Evolutionary conservation across 192 early-diverging fungal genomes (phyloP).

Genomic region (Backusella sp.): DNA sequence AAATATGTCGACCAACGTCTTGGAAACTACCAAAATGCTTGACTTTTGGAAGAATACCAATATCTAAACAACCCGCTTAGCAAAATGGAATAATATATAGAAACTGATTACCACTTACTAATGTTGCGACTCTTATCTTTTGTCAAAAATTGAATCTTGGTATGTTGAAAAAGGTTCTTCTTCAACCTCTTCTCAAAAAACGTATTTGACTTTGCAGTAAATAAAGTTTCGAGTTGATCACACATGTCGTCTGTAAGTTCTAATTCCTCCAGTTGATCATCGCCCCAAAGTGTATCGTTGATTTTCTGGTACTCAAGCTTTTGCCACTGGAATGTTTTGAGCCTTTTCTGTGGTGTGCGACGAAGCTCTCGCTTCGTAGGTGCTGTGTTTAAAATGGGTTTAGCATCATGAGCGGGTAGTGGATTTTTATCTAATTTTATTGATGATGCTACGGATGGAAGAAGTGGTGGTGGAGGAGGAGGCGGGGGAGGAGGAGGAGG

Average conservation of each 20-base stretch:
- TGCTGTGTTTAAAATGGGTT: neutral
- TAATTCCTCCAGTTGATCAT: neutral
- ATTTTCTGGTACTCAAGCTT: constrained; percentile 4
- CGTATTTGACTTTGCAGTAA: constrained; percentile 58
- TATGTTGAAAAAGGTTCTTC: constrained; percentile 42
- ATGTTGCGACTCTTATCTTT: constrained; percentile 64
- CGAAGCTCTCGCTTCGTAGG: neutral
- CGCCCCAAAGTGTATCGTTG: neutral
- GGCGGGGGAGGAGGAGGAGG: neutral
- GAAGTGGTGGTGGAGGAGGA: neutral
- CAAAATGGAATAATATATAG: neutral
- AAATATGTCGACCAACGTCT: constrained; percentile 62
- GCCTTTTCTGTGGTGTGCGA: neutral
- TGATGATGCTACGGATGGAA: neutral
- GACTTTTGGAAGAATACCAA: constrained; percentile 29
- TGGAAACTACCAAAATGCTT: constrained; percentile 46
- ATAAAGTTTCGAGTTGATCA: constrained; percentile 61
- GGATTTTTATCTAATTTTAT: neutral
- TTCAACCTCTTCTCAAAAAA: constrained; percentile 38
- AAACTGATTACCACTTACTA: constrained; percentile 21
- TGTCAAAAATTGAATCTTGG: constrained; percentile 61
- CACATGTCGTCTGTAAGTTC: constrained; percentile 48
- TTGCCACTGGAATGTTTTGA: neutral
- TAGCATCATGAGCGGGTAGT: neutral
- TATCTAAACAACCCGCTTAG: constrained; percentile 8